Base-by-base conservation (phyloP, 2,329 filamentous ascomycete genomes). In the Graphium sp. region DNA sequence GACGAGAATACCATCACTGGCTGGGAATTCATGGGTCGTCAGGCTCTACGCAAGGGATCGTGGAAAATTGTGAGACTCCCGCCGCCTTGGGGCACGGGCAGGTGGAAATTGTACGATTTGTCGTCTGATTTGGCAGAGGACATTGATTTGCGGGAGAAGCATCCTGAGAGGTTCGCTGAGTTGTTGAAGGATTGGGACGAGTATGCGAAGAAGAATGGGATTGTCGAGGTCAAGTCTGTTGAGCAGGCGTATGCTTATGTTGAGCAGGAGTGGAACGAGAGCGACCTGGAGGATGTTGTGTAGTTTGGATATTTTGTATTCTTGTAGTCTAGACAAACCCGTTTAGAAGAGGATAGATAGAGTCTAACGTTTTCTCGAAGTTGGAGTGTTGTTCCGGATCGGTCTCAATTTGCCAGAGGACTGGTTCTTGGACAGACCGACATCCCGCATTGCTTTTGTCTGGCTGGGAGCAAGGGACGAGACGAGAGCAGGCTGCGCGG, bases 51-150 rank as follows among this genome's bases (percentile, higher is more conserved):
- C 24, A 61, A 59, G 30, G 63, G 58, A 6, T 55, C 65, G 38
- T 72, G 59, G 56, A 71, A 70, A 42, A 64, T 64, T 5, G 56
- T 66, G 24, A 69, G 62, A 39, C 63, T 70, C 28, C 64, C 62
- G 2, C 62, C 59, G 32, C 64, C 58, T 13, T 40, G 41, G 29
- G 45, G 37, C 12, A 13, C 66, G 0, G 64, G 66, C 39, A 54
- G 55, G 16, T 72, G 66, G 65, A 60, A 71, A 44, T 45, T 72
- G 22, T 71, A 67, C 39, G 58, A 70, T 38, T 47, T 71, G 3
- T 43, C 41, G 5, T 45, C 47, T 2, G 66, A 72, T 35, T 59
- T 59, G 0, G 63, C 63, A 4, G 62, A 72, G 42, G 48, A 57
- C 1, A 43, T 57, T 27, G 58, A 64, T 38, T 37, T 63, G 17